phyloP scores from a whole-genome alignment of 805 yeast species.

The Yueomyces sinensis region DNA sequence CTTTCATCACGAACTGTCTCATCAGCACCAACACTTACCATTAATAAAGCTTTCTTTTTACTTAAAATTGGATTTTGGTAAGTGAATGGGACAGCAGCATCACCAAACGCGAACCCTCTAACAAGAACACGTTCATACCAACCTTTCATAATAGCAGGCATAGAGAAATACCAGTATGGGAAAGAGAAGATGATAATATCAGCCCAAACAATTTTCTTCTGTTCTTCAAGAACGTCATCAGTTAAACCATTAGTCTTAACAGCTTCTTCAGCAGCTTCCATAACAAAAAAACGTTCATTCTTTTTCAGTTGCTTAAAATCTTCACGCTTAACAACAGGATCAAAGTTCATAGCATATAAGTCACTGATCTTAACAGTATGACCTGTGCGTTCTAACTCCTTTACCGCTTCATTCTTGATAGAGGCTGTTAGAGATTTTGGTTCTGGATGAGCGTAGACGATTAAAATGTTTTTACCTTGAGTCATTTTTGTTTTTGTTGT shows the following conservation, averaged over 20 bases:
- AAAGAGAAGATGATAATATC: slow-evolving; percentile 18
- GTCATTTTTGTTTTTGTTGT: no score
- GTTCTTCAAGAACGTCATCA: slow-evolving; percentile 18
- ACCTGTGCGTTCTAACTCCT: slow-evolving; percentile 7
- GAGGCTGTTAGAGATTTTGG: slow-evolving; percentile 7
- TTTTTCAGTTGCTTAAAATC: slow-evolving; percentile 6
- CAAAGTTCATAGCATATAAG: slow-evolving; percentile 12
- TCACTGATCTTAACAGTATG: slow-evolving; percentile 13
- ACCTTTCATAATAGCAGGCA: slow-evolving; percentile 23
- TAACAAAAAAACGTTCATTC: slow-evolving; percentile 7
- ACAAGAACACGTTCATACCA: slow-evolving; percentile 19
- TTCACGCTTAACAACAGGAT: slow-evolving; percentile 5
- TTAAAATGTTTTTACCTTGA: no score
- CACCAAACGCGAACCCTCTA: slow-evolving; percentile 12
- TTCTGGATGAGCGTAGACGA: slow-evolving; percentile 16
- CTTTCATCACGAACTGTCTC: slow-evolving; percentile 4
- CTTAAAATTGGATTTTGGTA: slow-evolving; percentile 11
- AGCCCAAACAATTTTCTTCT: slow-evolving; percentile 20
- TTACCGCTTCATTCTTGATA: slow-evolving; percentile 4
- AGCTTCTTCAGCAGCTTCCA: slow-evolving; percentile 11
- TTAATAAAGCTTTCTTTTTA: slow-evolving; percentile 10
- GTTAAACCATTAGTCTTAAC: slow-evolving; percentile 8
- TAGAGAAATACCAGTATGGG: slow-evolving; percentile 22
- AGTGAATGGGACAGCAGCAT: slow-evolving; percentile 6
- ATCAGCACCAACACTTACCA: slow-evolving; percentile 10